A percentile compares a stretch with the other conserved stretches of the same genome.
Evolutionary conservation across 108 stramenopile genomes (phyloP).

Genomic region (Cyclostephanos tholiformis): DNA sequence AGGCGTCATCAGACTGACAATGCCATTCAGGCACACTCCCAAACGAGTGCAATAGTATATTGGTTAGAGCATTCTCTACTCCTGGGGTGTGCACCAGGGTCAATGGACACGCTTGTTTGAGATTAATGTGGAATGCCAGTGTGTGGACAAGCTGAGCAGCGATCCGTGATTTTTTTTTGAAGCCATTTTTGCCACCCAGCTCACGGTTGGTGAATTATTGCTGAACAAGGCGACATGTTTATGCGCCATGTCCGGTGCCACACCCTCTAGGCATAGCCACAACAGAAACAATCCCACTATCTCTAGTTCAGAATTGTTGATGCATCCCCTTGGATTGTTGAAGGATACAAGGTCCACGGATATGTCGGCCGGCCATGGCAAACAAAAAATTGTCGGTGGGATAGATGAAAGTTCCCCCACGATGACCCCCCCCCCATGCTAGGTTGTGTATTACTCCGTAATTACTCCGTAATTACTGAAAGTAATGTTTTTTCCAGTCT

Average conservation of each 20-base stretch:
- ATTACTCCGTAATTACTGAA: too few species aligned
- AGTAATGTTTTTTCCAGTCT: too few species aligned
- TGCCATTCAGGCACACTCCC: slow-evolving; percentile 4
- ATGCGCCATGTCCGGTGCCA: too few species aligned
- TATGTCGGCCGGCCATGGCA: not conserved
- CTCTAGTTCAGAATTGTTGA: too few species aligned
- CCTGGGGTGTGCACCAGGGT: not conserved
- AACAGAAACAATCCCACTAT: not conserved
- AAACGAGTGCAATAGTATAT: not conserved
- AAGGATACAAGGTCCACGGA: not conserved
- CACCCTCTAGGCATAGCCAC: not conserved
- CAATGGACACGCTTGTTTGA: not conserved
- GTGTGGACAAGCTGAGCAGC: not conserved
- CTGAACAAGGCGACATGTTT: not conserved
- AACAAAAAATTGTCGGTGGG: not conserved
- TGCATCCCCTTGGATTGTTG: not conserved
- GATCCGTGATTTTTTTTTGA: not conserved
- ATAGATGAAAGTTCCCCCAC: not conserved
- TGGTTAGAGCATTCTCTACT: not conserved
- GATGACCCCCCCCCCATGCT: not conserved
- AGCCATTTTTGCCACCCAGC: not conserved
- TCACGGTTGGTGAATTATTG: not conserved
- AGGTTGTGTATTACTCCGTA: too few species aligned
- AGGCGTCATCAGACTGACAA: not conserved
- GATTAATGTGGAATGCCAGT: not conserved